phyloP scores from a whole-genome alignment of 441 rosid genomes.

The Hypseocharis bilobata region DNA sequence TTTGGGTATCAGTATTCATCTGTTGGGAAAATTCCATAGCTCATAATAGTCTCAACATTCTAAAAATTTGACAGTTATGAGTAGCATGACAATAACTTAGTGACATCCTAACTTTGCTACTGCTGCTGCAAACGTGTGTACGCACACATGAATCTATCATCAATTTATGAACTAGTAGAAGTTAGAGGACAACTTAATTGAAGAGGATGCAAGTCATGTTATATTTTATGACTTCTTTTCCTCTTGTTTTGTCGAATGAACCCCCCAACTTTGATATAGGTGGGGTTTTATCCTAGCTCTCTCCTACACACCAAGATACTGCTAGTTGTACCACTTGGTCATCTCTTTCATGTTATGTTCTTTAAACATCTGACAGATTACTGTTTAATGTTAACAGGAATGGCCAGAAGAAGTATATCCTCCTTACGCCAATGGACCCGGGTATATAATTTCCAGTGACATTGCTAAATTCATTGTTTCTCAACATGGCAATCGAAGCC shows the following conservation, averaged over 20 bases:
- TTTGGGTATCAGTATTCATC: neutral
- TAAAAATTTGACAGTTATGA: neutral
- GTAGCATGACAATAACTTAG: neutral
- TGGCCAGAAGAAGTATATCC: conserved; percentile 92
- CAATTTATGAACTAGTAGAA: neutral
- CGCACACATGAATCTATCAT: neutral
- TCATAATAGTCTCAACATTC: neutral
- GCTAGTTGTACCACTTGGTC: neutral
- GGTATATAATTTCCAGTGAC: conserved; percentile 68
- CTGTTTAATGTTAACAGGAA: conserved; percentile 52
- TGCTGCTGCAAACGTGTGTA: neutral
- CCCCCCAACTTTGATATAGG: too few species aligned
- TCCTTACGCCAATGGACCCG: conserved; percentile 94
- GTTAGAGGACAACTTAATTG: neutral
- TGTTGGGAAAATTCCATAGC: neutral
- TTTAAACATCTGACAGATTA: conserved; percentile 3
- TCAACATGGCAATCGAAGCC: conserved; percentile 48
- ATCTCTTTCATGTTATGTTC: neutral
- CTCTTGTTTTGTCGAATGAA: too few species aligned
- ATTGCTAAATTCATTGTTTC: conserved; percentile 56
- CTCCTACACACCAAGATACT: neutral
- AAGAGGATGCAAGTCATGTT: neutral
- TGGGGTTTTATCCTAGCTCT: too few species aligned
- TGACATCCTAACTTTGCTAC: neutral
- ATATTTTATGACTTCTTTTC: too few species aligned